A percentile compares a stretch with the other conserved stretches of the same genome.
phyloP scores from a whole-genome alignment of 495 filamentous ascomycete species.

The Choiromyces venosus region DNA sequence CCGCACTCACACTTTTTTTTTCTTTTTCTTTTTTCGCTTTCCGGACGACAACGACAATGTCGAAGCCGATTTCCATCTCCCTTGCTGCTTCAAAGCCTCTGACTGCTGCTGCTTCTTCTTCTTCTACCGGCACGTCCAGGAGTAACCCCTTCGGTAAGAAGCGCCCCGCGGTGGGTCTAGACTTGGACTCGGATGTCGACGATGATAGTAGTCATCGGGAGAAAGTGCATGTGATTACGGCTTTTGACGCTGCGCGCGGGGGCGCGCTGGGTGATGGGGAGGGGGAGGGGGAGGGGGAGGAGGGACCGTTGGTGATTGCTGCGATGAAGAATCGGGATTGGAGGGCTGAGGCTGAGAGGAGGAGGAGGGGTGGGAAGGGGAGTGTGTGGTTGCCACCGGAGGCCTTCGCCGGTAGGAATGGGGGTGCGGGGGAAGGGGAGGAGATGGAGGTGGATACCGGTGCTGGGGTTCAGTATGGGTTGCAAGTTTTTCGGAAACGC shows the following conservation, averaged over 20 bases:
- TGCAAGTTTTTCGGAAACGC: conserved; percentile 47
- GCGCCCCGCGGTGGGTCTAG: conserved; percentile 45
- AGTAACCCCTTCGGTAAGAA: conserved; percentile 33
- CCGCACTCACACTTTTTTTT: no score
- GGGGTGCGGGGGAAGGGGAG: conserved; percentile 1
- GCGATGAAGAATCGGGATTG: conserved; percentile 65
- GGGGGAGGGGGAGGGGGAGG: conserved; percentile 42
- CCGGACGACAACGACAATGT: no score
- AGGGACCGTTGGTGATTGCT: conserved; percentile 56
- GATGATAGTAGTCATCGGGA: conserved; percentile 25
- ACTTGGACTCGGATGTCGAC: conserved; percentile 51
- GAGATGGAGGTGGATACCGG: conserved; percentile 45
- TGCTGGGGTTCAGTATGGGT: conserved; percentile 50
- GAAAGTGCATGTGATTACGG: conserved; percentile 52
- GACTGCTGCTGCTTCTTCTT: no score
- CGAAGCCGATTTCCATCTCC: conserved; percentile 42
- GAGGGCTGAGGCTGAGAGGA: conserved; percentile 54
- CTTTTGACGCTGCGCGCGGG: conserved; percentile 56
- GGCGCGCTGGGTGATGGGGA: conserved; percentile 50
- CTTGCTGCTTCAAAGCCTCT: conserved; percentile 39
- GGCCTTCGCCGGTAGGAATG: conserved; percentile 29
- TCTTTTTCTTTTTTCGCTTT: no score
- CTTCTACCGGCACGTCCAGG: conserved; percentile 20
- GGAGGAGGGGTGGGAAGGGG: conserved; percentile 24
- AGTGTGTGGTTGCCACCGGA: conserved; percentile 36